Evolutionary conservation across 257 asterid species (phyloP).

Genomic region (Gentiana dahurica): DNA sequence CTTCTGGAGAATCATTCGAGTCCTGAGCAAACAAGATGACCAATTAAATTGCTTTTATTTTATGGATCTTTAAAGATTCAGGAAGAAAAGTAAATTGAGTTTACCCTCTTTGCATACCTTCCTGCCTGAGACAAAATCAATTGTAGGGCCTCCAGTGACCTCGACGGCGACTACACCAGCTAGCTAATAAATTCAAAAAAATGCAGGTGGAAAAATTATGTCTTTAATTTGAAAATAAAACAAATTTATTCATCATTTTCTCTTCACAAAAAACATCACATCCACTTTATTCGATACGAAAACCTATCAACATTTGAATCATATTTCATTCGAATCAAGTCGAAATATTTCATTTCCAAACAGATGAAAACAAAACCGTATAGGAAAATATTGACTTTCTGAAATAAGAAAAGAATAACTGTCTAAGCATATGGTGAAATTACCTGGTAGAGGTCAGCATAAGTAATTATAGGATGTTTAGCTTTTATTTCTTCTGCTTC

Average conservation of each 20-base stretch:
- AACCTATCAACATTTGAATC: too few relatives aligned
- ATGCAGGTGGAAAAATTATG: neutral
- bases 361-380: too few relatives aligned
- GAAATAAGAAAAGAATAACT: too few relatives aligned
- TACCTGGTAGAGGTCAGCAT: conserved; percentile 95
- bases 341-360: too few relatives aligned
- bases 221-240: too few relatives aligned
- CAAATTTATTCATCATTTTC: too few relatives aligned
- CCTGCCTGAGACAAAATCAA: conserved; percentile 68
- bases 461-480: conserved; percentile 56
- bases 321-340: too few relatives aligned
- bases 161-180: conserved; percentile 92
- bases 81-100: neutral
- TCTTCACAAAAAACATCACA: too few relatives aligned
- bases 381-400: too few relatives aligned
- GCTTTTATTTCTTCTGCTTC: conserved; percentile 68
- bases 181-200: conserved; percentile 34
- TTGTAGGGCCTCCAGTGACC: conserved; percentile 71
- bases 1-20: conserved; percentile 47
- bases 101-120: conserved; percentile 31
- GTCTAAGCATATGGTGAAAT: neutral
- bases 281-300: too few relatives aligned
- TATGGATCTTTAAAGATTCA: neutral
- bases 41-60: neutral
- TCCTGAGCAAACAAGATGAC: conserved; percentile 33